Percentiles rank a stretch among this genome's conserved stretches.
These are phyloP conservation scores for Cairneyella variabilis DNA, from an alignment of 495 filamentous ascomycete genomes.

Conservation along the genomic window DNA sequence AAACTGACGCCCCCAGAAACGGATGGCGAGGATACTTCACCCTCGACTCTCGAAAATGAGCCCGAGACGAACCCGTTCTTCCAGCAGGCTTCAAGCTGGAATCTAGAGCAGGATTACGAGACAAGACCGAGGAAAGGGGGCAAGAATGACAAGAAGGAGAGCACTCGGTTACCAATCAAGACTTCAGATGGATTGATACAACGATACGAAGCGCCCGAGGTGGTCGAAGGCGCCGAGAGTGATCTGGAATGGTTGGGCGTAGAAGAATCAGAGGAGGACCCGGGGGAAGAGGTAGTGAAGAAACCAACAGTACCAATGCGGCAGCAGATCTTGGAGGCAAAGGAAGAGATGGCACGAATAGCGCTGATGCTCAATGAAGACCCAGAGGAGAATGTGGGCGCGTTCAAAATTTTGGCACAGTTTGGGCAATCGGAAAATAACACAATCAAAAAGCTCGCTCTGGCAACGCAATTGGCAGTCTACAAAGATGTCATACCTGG, in stretches of 20 bases:
- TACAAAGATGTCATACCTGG: slow-evolving; percentile 96
- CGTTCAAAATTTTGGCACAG: slow-evolving; percentile 72
- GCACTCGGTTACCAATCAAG: slow-evolving; percentile 76
- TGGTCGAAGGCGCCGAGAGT: slow-evolving; percentile 46
- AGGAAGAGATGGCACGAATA: slow-evolving; percentile 86
- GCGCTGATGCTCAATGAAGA: slow-evolving; percentile 83
- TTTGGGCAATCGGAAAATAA: slow-evolving; percentile 65
- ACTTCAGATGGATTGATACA: slow-evolving; percentile 70
- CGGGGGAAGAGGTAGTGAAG: slow-evolving; percentile 35
- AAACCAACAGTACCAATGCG: slow-evolving; percentile 62
- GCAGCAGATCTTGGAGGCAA: slow-evolving; percentile 78
- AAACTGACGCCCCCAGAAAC: slow-evolving; percentile 49
- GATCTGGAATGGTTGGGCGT: slow-evolving; percentile 40
- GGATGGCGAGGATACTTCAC: slow-evolving; percentile 34
- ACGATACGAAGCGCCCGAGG: slow-evolving; percentile 49
- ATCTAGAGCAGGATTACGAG: slow-evolving; percentile 91
- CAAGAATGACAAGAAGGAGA: slow-evolving; percentile 69
- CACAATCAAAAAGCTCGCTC: slow-evolving; percentile 75
- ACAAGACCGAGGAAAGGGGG: slow-evolving; percentile 66
- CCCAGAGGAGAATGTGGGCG: slow-evolving; percentile 81
- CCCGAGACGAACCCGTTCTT: slow-evolving; percentile 27
- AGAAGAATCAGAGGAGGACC: slow-evolving; percentile 33
- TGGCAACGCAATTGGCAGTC: slow-evolving; percentile 83
- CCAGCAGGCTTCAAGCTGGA: slow-evolving; percentile 54
- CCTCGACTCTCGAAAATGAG: slow-evolving; percentile 28